Percentiles rank a stretch among this genome's conserved stretches.
Conservation (phyloP, 768 basidiomycete species). For the Stropharia rugosoannulata region DNA sequence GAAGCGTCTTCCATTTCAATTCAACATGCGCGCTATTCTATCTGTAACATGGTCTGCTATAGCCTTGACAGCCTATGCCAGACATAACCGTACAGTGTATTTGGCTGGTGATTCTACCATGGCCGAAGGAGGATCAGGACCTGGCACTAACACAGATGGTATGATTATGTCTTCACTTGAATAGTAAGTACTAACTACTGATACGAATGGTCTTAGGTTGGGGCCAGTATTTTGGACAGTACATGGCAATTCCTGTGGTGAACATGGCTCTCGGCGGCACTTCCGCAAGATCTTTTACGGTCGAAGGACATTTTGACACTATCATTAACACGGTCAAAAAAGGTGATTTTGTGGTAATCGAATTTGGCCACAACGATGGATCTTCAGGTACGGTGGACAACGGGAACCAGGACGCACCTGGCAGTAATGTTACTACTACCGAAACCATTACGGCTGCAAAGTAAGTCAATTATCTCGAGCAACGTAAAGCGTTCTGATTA, state of each 20-base stretch:
- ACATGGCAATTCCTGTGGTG: slow-evolving; percentile 39
- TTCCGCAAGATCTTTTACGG: slow-evolving; percentile 45
- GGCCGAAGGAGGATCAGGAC: slow-evolving; percentile 37
- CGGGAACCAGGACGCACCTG: slow-evolving; percentile 39
- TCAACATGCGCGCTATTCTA: no score
- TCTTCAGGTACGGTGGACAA: slow-evolving; percentile 36
- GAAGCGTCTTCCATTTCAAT: no score
- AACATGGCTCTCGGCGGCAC: slow-evolving; percentile 47
- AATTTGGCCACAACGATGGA: slow-evolving; percentile 51
- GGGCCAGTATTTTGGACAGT: slow-evolving; percentile 43
- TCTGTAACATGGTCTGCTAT: no score
- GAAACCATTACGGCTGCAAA: slow-evolving; percentile 31
- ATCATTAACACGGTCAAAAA: slow-evolving; percentile 36
- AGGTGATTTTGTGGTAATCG: slow-evolving; percentile 44
- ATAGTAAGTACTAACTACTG: background rate
- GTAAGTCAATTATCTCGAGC: slow-evolving; percentile 20
- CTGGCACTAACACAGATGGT: slow-evolving; percentile 30
- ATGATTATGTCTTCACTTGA: background rate
- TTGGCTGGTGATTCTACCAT: slow-evolving; percentile 45
- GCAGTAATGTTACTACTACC: slow-evolving; percentile 35
- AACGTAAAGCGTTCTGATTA: background rate
- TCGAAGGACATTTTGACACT: slow-evolving; percentile 47
- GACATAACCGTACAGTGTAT: slow-evolving; percentile 28
- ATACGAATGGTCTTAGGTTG: slow-evolving; percentile 30
- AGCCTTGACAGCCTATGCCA: no score